A percentile compares a stretch with the other conserved stretches of the same genome.
Evolutionary conservation across 129 eudicot genomes (phyloP).

Genomic region (Helianthus annuus): DNA sequence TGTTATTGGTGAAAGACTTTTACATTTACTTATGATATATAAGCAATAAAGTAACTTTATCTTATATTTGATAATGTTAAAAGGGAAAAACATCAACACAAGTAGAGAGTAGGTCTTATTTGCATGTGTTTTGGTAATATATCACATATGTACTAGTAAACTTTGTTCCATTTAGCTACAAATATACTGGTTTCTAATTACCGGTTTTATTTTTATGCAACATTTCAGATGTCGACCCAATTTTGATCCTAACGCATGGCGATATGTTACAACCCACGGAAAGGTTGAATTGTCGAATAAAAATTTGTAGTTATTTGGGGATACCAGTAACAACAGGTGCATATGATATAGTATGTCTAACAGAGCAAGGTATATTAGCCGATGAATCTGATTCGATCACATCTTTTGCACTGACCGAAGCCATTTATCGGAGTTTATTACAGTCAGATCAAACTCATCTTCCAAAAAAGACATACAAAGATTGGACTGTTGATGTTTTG

Average conservation of each 20-base stretch:
- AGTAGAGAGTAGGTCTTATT: too few species aligned
- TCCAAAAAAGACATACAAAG: slow-evolving; percentile 51
- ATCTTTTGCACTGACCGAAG: slow-evolving; percentile 61
- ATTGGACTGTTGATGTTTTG: slow-evolving; percentile 29
- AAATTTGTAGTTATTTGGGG: slow-evolving; percentile 59
- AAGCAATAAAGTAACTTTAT: too few species aligned
- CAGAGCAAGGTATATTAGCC: slow-evolving; percentile 60
- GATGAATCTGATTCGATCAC: slow-evolving; percentile 65
- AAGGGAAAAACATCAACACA: too few species aligned
- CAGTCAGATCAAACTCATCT: slow-evolving; percentile 55
- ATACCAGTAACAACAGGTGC: slow-evolving; percentile 58
- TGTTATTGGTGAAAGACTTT: too few species aligned
- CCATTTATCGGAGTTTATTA: slow-evolving; percentile 51
- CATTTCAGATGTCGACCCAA: slow-evolving; percentile 58
- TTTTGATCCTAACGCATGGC: slow-evolving; percentile 72
- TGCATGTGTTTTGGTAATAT: too few species aligned
- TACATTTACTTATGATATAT: too few species aligned
- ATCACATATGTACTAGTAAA: too few species aligned
- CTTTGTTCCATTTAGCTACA: background rate
- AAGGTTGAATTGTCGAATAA: slow-evolving; percentile 51
- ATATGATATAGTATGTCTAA: slow-evolving; percentile 64
- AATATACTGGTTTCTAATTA: background rate
- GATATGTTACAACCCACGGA: slow-evolving; percentile 54
- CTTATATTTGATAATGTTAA: too few species aligned
- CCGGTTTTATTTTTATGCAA: background rate